Conservation (phyloP, 768 basidiomycete species). For the Agrocybe praecox region DNA sequence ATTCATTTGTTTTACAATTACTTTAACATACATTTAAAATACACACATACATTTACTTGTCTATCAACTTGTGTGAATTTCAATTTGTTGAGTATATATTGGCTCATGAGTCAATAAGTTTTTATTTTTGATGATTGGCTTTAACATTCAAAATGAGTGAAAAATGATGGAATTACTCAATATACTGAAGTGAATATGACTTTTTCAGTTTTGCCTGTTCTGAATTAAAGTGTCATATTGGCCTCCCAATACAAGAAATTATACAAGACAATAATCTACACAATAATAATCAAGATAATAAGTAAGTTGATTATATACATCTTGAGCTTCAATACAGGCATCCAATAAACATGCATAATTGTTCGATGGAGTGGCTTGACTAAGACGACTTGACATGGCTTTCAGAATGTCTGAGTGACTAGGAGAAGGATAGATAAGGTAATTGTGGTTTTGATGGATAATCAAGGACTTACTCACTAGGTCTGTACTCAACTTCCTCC, state of each 20-base stretch:
- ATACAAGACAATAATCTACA: slow-evolving; percentile 17
- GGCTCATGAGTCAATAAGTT: too few relatives aligned
- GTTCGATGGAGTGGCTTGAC: slow-evolving; percentile 60
- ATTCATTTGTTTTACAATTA: too few relatives aligned
- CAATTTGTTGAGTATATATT: too few relatives aligned
- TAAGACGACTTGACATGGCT: slow-evolving; percentile 54
- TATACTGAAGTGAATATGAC: too few relatives aligned
- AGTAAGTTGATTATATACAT: slow-evolving; percentile 35
- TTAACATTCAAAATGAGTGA: too few relatives aligned
- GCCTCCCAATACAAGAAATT: slow-evolving; percentile 19
- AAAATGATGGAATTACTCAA: too few relatives aligned
- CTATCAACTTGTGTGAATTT: too few relatives aligned
- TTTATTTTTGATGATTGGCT: too few relatives aligned
- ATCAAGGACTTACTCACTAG: slow-evolving; percentile 57
- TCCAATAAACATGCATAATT: slow-evolving; percentile 79
- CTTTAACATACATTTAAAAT: too few relatives aligned
- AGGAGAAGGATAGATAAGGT: slow-evolving; percentile 2
- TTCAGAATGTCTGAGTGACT: slow-evolving; percentile 54
- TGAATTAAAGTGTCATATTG: not conserved
- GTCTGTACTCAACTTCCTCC: too few relatives aligned
- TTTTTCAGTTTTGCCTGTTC: too few relatives aligned
- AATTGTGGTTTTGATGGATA: slow-evolving; percentile 11
- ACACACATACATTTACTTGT: too few relatives aligned
- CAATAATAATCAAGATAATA: slow-evolving; percentile 14
- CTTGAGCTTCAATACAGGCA: slow-evolving; percentile 75